Evolutionary conservation across 202 grass and related monocot genomes (phyloP).

Genomic region (Panicum hallii): DNA sequence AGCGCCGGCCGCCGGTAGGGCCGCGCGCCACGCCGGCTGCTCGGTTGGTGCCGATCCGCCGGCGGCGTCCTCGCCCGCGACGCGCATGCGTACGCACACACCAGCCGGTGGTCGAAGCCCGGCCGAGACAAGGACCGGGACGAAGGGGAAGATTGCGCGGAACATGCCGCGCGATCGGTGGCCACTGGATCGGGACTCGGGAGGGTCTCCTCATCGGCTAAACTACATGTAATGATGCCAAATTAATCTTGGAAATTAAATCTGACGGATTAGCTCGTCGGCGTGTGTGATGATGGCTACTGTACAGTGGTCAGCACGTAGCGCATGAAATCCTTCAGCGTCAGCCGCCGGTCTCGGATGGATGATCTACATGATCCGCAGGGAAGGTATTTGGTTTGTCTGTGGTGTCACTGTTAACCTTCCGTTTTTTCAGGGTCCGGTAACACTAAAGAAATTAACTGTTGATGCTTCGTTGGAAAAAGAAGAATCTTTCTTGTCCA

Average conservation of each 20-base stretch:
- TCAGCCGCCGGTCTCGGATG: too few relatives aligned
- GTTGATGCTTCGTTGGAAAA: background rate
- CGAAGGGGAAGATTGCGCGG: background rate
- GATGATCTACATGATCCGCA: background rate
- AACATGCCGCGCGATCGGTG: background rate
- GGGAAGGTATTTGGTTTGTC: background rate
- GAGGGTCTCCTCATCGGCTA: background rate
- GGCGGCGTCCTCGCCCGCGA: background rate
- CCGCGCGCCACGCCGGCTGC: slow-evolving; percentile 13
- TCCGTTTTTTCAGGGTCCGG: background rate
- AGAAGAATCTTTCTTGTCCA: background rate
- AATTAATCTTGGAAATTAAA: background rate
- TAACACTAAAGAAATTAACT: background rate
- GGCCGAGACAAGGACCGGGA: background rate
- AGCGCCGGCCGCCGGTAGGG: background rate
- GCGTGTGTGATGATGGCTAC: background rate
- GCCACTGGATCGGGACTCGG: background rate
- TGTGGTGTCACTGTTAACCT: background rate
- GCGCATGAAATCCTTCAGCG: background rate
- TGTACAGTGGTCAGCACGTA: background rate
- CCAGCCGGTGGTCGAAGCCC: too few relatives aligned
- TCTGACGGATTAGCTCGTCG: background rate
- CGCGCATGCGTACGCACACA: too few relatives aligned
- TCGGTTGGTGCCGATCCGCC: background rate
- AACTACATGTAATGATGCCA: background rate